These are phyloP conservation scores for Selenicereus undatus DNA, from an alignment of 148 eudicot species.

Conservation along the genomic window DNA sequence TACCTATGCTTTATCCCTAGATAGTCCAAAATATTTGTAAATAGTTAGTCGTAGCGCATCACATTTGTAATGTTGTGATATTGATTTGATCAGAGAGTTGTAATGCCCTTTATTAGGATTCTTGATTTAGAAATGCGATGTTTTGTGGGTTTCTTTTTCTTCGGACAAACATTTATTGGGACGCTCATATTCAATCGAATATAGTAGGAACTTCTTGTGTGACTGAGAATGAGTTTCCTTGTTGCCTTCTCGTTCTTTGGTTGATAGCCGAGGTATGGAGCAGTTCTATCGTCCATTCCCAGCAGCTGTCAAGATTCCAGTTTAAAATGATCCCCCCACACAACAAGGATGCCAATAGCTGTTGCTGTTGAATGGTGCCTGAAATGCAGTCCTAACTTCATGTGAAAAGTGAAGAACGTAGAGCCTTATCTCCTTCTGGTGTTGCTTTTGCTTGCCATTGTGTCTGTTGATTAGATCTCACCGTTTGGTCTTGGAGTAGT, in stretches of 20 bases:
- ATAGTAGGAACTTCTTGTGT: not conserved
- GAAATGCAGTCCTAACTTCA: not conserved
- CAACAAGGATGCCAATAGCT: conserved; percentile 16
- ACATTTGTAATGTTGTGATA: not conserved
- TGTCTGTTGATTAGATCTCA: not conserved
- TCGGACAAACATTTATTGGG: not conserved
- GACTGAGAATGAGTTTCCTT: not conserved
- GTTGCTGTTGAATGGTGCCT: not conserved
- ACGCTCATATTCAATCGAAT: not conserved
- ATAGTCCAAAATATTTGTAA: not conserved
- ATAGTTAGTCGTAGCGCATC: not conserved
- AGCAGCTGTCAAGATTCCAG: conserved; percentile 73
- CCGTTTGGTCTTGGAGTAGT: not conserved
- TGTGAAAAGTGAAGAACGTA: not conserved
- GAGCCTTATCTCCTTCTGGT: not conserved
- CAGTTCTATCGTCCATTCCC: conserved; percentile 74
- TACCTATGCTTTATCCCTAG: not conserved
- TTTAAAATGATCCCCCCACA: conserved; percentile 54
- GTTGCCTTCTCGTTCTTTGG: conserved; percentile 1
- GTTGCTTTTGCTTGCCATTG: not conserved
- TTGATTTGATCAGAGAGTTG: not conserved
- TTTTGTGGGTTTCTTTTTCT: not conserved
- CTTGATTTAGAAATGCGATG: not conserved
- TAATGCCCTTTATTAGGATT: not conserved
- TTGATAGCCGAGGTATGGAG: conserved; percentile 68